Conservation (phyloP, 73 alveolate genomes). For the Stentor coeruleus region DNA sequence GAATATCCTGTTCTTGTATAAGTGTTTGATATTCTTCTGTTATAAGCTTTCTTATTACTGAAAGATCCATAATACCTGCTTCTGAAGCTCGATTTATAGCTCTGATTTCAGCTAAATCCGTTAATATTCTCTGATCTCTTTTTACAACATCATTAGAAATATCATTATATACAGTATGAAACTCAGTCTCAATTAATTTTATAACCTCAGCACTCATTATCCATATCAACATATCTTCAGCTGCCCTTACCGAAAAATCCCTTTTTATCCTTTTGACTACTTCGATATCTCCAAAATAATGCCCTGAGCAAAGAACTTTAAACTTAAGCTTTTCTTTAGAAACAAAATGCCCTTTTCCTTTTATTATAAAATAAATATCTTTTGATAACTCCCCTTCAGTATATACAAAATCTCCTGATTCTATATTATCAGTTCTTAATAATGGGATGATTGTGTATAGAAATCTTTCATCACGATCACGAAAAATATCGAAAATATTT, state of each 20-base stretch:
- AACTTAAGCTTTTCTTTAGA: background rate
- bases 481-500: conserved; percentile 37
- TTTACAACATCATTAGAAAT: background rate
- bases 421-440: conserved; percentile 39
- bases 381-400: conserved; percentile 35
- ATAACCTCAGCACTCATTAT: background rate
- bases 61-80: background rate
- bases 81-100: background rate
- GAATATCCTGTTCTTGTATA: background rate
- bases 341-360: conserved; percentile 6
- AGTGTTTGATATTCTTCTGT: background rate
- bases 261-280: background rate
- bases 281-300: background rate
- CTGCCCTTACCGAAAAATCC: background rate
- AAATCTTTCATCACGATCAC: conserved; percentile 42
- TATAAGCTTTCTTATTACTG: background rate
- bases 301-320: background rate
- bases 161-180: background rate
- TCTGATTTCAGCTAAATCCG: background rate
- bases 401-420: conserved; percentile 42
- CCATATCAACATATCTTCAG: background rate
- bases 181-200: background rate
- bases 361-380: conserved; percentile 18
- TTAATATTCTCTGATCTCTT: background rate
- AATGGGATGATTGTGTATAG: conserved; percentile 50